These are phyloP conservation scores for Penicillium ucsense DNA, from an alignment of 495 filamentous ascomycete genomes.

Conservation along the genomic window DNA sequence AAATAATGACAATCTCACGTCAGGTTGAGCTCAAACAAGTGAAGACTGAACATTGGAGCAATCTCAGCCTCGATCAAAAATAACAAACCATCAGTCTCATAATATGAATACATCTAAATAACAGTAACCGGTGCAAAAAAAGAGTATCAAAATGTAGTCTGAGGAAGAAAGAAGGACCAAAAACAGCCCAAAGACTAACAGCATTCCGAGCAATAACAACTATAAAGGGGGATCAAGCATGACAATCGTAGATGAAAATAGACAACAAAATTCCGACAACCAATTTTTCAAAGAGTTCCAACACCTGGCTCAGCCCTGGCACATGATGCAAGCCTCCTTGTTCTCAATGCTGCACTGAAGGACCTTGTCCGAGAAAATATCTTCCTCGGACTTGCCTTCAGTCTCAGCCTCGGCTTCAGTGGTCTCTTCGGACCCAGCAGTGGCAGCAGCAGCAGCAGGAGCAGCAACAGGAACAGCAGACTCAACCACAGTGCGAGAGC, in stretches of 20 bases:
- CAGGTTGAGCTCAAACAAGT: neutral
- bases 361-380: slow-evolving; percentile 90
- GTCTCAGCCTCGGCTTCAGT: slow-evolving; percentile 57
- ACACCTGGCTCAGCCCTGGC: slow-evolving; percentile 52
- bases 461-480: slow-evolving; percentile 39
- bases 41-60: neutral
- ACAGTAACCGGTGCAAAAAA: slow-evolving; percentile 5
- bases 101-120: slow-evolving; percentile 28
- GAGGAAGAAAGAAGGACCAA: neutral
- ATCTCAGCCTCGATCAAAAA: slow-evolving; percentile 2
- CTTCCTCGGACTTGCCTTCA: slow-evolving; percentile 40
- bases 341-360: slow-evolving; percentile 92
- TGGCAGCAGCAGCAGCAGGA: slow-evolving; percentile 6
- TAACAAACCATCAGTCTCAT: slow-evolving; percentile 32
- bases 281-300: slow-evolving; percentile 1
- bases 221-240: slow-evolving; percentile 11
- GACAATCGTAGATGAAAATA: slow-evolving; percentile 9
- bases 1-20: neutral
- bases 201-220: neutral
- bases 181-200: too few relatives aligned
- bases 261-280: slow-evolving; percentile 1
- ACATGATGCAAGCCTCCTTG: slow-evolving; percentile 82
- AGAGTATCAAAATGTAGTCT: neutral
- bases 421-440: slow-evolving; percentile 34
- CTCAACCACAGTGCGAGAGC: slow-evolving; percentile 66